These are phyloP conservation scores for Ceratocystis colombiana DNA, from an alignment of 2,329 filamentous ascomycete species.

Conservation along the genomic window DNA sequence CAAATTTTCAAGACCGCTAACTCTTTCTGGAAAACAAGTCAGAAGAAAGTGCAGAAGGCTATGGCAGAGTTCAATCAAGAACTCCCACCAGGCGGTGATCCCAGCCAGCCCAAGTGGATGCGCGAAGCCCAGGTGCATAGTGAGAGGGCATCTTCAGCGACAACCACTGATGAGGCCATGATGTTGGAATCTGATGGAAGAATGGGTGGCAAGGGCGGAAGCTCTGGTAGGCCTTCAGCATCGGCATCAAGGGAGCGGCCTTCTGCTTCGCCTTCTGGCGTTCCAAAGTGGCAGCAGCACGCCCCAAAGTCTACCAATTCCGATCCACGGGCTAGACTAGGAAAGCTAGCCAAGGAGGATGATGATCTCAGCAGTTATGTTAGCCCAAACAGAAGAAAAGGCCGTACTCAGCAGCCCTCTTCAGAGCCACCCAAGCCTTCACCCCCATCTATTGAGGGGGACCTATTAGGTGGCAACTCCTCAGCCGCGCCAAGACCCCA, in stretches of 20 bases:
- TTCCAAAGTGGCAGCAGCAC: constrained; percentile 46
- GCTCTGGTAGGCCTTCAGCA: constrained; percentile 16
- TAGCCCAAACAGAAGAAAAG: constrained; percentile 73
- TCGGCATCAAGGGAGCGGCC: constrained; percentile 29
- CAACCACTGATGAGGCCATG: constrained; percentile 61
- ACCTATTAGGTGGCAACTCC: constrained; percentile 49
- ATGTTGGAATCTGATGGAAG: constrained; percentile 61
- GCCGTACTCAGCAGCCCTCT: constrained; percentile 44
- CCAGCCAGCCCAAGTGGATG: constrained; percentile 92
- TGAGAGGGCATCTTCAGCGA: constrained; percentile 29
- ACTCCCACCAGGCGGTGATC: constrained; percentile 40
- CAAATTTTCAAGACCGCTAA: constrained; percentile 89
- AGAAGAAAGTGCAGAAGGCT: constrained; percentile 86
- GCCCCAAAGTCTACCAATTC: constrained; percentile 31
- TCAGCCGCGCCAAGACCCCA: constrained; percentile 31
- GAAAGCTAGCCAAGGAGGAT: constrained; percentile 64
- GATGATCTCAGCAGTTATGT: constrained; percentile 76
- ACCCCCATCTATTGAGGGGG: constrained; percentile 42
- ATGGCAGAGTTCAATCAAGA: constrained; percentile 74
- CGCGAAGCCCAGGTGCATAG: constrained; percentile 51
- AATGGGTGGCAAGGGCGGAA: constrained; percentile 33
- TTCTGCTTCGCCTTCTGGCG: constrained; percentile 37
- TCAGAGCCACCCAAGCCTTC: constrained; percentile 34
- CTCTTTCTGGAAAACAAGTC: constrained; percentile 86
- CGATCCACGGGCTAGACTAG: constrained; percentile 45